phyloP scores from a whole-genome alignment of 768 basidiomycete species.

The Trametes coccinea region DNA sequence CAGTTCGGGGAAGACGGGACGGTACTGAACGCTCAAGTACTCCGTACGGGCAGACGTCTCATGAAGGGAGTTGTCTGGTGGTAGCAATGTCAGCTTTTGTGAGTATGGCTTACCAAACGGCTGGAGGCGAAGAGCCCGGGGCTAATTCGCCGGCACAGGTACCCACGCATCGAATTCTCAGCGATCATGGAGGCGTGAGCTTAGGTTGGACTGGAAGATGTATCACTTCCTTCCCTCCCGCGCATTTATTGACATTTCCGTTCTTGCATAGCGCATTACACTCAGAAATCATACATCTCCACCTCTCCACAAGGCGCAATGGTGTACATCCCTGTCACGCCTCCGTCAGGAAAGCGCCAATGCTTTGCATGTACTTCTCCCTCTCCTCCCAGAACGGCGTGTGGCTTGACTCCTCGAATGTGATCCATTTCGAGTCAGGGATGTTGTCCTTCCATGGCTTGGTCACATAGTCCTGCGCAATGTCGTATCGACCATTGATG shows the following conservation, averaged over 20 bases:
- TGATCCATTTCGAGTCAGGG: slow-evolving; percentile 32
- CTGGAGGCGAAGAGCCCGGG: background rate
- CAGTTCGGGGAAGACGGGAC: slow-evolving; percentile 46
- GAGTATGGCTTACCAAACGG: background rate
- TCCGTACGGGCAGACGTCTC: slow-evolving; percentile 66
- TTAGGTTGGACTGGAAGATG: too few species aligned
- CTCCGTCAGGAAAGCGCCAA: slow-evolving; percentile 25
- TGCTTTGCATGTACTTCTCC: slow-evolving; percentile 27
- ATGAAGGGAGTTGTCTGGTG: slow-evolving; percentile 75
- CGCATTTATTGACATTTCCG: too few species aligned
- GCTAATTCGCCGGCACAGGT: too few species aligned
- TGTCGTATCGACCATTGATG: slow-evolving; percentile 33
- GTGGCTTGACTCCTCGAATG: slow-evolving; percentile 34
- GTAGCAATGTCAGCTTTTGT: slow-evolving; percentile 30
- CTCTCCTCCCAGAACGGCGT: slow-evolving; percentile 35
- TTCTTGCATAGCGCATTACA: too few species aligned
- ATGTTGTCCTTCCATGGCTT: slow-evolving; percentile 29
- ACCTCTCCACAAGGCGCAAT: background rate
- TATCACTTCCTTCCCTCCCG: too few species aligned
- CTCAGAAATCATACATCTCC: too few species aligned
- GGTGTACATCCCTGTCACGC: background rate
- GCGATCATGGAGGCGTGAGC: too few species aligned
- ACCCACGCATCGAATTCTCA: background rate
- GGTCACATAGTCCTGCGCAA: slow-evolving; percentile 32
- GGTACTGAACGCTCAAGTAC: slow-evolving; percentile 60